Percentiles rank a stretch among this genome's conserved stretches.
These are phyloP conservation scores for Trichoderma atroviride DNA, from an alignment of 2,329 filamentous ascomycete species.

Conservation along the genomic window DNA sequence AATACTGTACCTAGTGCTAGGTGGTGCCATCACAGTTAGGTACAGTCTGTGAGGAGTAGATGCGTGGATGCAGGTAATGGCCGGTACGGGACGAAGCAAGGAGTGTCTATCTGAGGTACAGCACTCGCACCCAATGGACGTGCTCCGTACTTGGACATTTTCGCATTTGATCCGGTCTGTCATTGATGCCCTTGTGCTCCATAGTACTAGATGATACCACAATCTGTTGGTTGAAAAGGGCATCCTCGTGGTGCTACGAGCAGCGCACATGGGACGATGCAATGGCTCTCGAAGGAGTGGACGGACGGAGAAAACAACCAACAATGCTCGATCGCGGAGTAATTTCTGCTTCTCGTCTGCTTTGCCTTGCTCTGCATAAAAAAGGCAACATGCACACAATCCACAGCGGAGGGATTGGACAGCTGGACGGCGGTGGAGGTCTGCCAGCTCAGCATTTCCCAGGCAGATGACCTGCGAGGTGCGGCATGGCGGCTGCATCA, in stretches of 20 bases:
- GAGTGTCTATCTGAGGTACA: background rate
- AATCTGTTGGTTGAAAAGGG: background rate
- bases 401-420: constrained; percentile 9
- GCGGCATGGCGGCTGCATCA: constrained; percentile 25
- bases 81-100: background rate
- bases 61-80: background rate
- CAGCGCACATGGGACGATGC: constrained; percentile 15
- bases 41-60: background rate
- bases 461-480: constrained; percentile 41
- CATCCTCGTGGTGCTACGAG: background rate
- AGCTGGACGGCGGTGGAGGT: constrained; percentile 29
- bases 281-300: constrained; percentile 9
- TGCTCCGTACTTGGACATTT: background rate
- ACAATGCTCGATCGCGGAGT: constrained; percentile 16
- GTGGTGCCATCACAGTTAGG: background rate
- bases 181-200: background rate
- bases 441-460: constrained; percentile 43
- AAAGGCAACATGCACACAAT: background rate
- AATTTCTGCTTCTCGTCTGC: background rate
- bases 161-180: background rate
- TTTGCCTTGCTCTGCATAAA: background rate
- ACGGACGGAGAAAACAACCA: background rate
- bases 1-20: background rate
- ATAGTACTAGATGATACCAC: too few species aligned
- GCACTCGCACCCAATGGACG: background rate